These are phyloP conservation scores for Stemphylium lycopersici DNA, from an alignment of 2,329 filamentous ascomycete genomes.

Conservation along the genomic window DNA sequence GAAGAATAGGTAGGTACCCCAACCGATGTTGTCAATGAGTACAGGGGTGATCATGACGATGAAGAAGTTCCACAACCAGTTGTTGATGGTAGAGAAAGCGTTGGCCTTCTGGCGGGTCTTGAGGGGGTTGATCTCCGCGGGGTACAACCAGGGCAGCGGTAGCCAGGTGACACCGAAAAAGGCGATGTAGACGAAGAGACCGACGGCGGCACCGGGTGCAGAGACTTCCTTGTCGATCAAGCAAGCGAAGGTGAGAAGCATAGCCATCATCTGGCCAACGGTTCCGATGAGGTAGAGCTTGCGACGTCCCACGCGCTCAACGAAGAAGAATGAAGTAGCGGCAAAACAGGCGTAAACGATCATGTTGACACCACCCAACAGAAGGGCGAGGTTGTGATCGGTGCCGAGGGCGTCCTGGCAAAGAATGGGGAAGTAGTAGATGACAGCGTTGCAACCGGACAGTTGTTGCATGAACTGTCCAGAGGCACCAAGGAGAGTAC, in stretches of 20 bases:
- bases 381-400: constrained; percentile 50
- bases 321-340: constrained; percentile 66
- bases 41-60: constrained; percentile 54
- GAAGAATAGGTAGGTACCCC: constrained; percentile 57
- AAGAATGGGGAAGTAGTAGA: constrained; percentile 54
- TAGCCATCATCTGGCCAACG: constrained; percentile 60
- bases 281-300: constrained; percentile 53
- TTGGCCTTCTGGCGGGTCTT: constrained; percentile 63
- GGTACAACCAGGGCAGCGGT: constrained; percentile 65
- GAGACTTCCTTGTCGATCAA: constrained; percentile 45
- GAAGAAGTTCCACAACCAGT: constrained; percentile 61
- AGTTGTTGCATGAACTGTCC: constrained; percentile 67
- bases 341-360: constrained; percentile 62
- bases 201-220: constrained; percentile 61
- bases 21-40: constrained; percentile 45
- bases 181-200: constrained; percentile 72
- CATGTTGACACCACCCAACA: constrained; percentile 61
- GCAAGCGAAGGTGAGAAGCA: constrained; percentile 49
- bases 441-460: constrained; percentile 50
- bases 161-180: constrained; percentile 71
- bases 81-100: constrained; percentile 60
- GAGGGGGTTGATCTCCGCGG: constrained; percentile 61
- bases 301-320: constrained; percentile 65
- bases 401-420: constrained; percentile 60
- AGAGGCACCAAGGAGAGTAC: constrained; percentile 65